Evolutionary conservation across 352 stramenopile species (phyloP).

Genomic region (Pythium volutum): DNA sequence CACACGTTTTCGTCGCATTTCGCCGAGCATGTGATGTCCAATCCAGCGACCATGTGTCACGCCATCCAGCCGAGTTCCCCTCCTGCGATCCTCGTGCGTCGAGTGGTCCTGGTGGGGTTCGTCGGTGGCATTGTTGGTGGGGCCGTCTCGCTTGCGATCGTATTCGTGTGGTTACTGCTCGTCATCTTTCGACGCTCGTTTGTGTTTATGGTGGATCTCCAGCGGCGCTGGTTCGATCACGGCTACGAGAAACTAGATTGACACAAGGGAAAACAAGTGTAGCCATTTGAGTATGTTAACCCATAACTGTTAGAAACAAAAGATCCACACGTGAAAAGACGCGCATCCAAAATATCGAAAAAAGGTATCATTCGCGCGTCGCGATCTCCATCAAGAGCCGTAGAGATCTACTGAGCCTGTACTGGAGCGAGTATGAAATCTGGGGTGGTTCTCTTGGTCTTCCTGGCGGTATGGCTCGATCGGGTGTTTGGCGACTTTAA

Average conservation of each 20-base stretch:
- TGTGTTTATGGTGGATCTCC: conserved; percentile 19
- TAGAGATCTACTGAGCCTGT: too few species aligned
- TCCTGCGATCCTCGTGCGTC: conserved; percentile 12
- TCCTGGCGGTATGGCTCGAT: not conserved
- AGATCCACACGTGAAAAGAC: conserved; percentile 9
- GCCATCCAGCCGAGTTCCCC: conserved; percentile 29
- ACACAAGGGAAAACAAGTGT: not conserved
- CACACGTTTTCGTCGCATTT: conserved; percentile 29
- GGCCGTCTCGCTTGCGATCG: not conserved
- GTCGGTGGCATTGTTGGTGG: conserved; percentile 10
- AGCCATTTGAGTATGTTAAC: conserved; percentile 2
- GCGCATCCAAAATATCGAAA: conserved; percentile 10
- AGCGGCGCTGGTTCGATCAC: conserved; percentile 23
- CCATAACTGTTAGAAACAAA: conserved; percentile 18
- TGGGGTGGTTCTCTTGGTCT: not conserved
- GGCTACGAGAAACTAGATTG: conserved; percentile 25
- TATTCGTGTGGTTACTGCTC: conserved; percentile 4
- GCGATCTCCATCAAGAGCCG: not conserved
- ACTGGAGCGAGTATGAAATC: conserved; percentile 13
- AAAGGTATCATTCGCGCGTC: not conserved
- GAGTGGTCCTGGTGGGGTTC: conserved; percentile 18
- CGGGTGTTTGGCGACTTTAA: conserved; percentile 30
- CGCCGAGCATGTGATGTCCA: conserved; percentile 11
- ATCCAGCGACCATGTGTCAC: conserved; percentile 18
- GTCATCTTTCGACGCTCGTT: conserved; percentile 23